Evolutionary conservation across 2,329 filamentous ascomycete genomes (phyloP), one percentile per base, ranked within the genome.

Genomic region (Alternaria brassicicola): DNA sequence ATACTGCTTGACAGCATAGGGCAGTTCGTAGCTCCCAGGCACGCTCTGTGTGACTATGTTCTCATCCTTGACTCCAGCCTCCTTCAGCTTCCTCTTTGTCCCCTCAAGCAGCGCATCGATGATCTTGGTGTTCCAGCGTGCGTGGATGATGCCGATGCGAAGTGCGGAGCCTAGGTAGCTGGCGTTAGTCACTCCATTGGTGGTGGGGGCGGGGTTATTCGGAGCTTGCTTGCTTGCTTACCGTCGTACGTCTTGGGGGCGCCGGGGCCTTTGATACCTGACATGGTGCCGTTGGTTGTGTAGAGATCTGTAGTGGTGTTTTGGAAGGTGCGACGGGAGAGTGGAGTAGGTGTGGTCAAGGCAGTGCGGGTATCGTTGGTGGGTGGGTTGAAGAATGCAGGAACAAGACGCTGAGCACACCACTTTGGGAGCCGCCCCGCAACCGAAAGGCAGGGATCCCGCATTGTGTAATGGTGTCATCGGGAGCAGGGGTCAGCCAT

Each of bases 141-240:
- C 94, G 81, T 98, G 95, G 58, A 99, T 86, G 75, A 99, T 98
- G 75, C 91, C 94, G 76, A 99, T 89, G 75, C 95, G 92, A 64
- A 99, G 86, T 72, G 82, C 83, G 9, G 79, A 80, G 66, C 82
- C 81, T 83, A 49, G 6, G 15, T 12, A n/a, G 21, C 13, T 19
- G 38, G 3, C 46, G 59, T 67, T 55, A 67, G 48, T 23, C 19
- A 35, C 33, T 47, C 41, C 41, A 13, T 30, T 43, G 41, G 42
- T 54, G 33, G 46, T 46, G 35, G 47, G 45, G 39, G 47, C 45
- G 56, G 46, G 39, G 48, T 49, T 54, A 39, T 28, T 48, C 28
- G 30, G 35, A 52, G 45, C 30, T 23, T 47, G 53, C 56, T 57
- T 55, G 46, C 31, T 33, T 67, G 39, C 78, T 66, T 73, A 85